These are phyloP conservation scores for Penicillium nucicola DNA, from an alignment of 495 filamentous ascomycete species.

Conservation along the genomic window DNA sequence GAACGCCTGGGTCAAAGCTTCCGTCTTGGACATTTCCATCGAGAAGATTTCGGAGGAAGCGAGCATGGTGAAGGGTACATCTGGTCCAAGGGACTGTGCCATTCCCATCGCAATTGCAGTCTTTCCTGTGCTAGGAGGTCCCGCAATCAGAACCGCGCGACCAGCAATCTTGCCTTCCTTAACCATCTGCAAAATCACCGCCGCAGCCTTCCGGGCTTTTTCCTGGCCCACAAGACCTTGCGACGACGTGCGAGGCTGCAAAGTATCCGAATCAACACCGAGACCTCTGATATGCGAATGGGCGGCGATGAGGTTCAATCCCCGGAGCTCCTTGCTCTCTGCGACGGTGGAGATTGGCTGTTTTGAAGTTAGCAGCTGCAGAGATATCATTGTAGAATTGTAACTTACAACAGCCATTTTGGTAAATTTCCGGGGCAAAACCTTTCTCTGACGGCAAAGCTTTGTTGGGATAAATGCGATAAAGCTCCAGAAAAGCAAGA, in stretches of 20 bases:
- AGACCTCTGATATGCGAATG: conserved; percentile 97
- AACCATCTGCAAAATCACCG: conserved; percentile 95
- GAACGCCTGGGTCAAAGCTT: conserved; percentile 96
- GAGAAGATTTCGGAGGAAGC: conserved; percentile 97
- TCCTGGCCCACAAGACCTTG: conserved; percentile 98
- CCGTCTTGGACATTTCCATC: conserved; percentile 98
- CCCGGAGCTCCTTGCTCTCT: conserved; percentile 90
- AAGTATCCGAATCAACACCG: conserved; percentile 86
- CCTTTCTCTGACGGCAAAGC: background rate
- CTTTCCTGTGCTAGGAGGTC: conserved; percentile 96
- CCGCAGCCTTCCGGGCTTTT: conserved; percentile 92
- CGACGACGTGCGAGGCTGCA: conserved; percentile 80
- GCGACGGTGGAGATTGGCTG: conserved; percentile 89
- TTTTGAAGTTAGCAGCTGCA: conserved; percentile 3
- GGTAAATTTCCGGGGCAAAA: background rate
- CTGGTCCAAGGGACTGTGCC: conserved; percentile 88
- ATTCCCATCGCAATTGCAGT: conserved; percentile 99
- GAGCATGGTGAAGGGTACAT: conserved; percentile 95
- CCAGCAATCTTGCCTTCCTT: conserved; percentile 98
- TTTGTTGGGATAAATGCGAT: conserved; percentile 2
- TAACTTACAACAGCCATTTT: conserved; percentile 44
- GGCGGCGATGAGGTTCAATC: conserved; percentile 93
- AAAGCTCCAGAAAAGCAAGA: conserved; percentile 12
- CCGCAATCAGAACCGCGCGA: conserved; percentile 90
- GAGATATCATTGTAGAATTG: background rate